phyloP scores from a whole-genome alignment of 2,329 filamentous ascomycete genomes.

The Fusarium sublunatum region DNA sequence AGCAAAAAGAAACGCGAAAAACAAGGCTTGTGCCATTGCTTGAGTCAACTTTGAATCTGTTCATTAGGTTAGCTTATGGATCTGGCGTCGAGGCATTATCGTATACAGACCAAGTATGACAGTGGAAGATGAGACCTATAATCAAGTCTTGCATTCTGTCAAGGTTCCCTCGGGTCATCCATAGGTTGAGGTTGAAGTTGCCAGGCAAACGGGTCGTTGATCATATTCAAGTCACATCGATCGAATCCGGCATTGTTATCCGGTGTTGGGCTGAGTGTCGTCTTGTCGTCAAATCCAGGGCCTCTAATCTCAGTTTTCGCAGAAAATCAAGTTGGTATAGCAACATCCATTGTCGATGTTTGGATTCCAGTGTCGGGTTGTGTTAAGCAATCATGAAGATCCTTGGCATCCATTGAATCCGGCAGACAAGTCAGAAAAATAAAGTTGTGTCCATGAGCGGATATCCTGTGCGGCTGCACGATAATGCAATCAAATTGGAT shows the following conservation, averaged over 20 bases:
- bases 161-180: slow-evolving; percentile 26
- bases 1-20: slow-evolving; percentile 45
- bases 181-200: background rate
- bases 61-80: slow-evolving; percentile 41
- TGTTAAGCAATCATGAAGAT: slow-evolving; percentile 28
- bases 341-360: slow-evolving; percentile 26
- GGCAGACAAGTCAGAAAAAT: slow-evolving; percentile 16
- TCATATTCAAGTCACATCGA: slow-evolving; percentile 29
- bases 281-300: background rate
- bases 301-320: slow-evolving; percentile 25
- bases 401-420: slow-evolving; percentile 26
- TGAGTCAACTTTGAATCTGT: slow-evolving; percentile 70
- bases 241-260: slow-evolving; percentile 24
- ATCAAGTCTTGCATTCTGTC: slow-evolving; percentile 39
- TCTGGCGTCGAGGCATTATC: slow-evolving; percentile 20
- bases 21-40: slow-evolving; percentile 47
- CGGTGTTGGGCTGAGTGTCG: slow-evolving; percentile 1
- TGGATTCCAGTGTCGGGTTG: slow-evolving; percentile 13
- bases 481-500: slow-evolving; percentile 50
- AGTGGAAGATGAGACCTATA: slow-evolving; percentile 2
- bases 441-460: slow-evolving; percentile 15
- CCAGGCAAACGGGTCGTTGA: slow-evolving; percentile 14
- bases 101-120: slow-evolving; percentile 47
- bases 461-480: slow-evolving; percentile 47
- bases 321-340: slow-evolving; percentile 41